Conservation (phyloP, 2,329 filamentous ascomycete species). For the Aureobasidium subglaciale region DNA sequence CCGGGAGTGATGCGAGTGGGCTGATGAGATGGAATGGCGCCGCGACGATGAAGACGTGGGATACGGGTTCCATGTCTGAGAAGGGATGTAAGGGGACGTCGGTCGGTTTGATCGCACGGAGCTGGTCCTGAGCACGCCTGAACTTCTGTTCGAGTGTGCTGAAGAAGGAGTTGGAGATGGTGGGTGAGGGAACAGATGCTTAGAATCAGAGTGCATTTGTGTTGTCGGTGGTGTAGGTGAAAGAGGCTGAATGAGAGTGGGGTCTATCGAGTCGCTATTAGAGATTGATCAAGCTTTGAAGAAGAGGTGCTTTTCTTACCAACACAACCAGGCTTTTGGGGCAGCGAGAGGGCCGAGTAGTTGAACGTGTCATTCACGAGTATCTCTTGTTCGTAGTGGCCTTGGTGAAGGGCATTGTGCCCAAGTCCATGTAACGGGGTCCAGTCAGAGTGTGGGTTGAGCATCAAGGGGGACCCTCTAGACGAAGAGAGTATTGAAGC, state of each 20-base stretch:
- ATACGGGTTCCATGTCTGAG: slow-evolving; percentile 48
- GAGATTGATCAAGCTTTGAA: slow-evolving; percentile 1
- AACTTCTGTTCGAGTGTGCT: slow-evolving; percentile 36
- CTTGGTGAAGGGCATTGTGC: slow-evolving; percentile 56
- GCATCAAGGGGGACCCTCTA: slow-evolving; percentile 48
- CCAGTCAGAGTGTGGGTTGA: slow-evolving; percentile 54
- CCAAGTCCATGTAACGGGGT: slow-evolving; percentile 49
- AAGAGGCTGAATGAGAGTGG: slow-evolving; percentile 51
- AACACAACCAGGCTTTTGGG: slow-evolving; percentile 41
- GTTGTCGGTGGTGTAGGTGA: slow-evolving; percentile 35
- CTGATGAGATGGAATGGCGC: slow-evolving; percentile 63
- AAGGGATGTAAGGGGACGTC: slow-evolving; percentile 7
- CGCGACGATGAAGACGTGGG: slow-evolving; percentile 37
- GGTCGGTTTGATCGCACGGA: slow-evolving; percentile 28
- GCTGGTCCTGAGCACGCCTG: slow-evolving; percentile 60
- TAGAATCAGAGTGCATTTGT: slow-evolving; percentile 33
- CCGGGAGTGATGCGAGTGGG: slow-evolving; percentile 59
- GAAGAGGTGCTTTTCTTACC: slow-evolving; percentile 42
- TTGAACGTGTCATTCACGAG: slow-evolving; percentile 52
- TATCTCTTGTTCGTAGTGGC: slow-evolving; percentile 45
- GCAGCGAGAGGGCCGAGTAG: slow-evolving; percentile 41
- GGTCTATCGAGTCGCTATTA: slow-evolving; percentile 38
- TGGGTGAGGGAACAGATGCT: slow-evolving; percentile 39
- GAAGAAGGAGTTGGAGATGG: slow-evolving; percentile 57
- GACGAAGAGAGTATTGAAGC: slow-evolving; percentile 45